Evolutionary conservation across 129 eudicot species (phyloP), one percentile per base, ranked within the genome.

Genomic region (Scalesia atractyloides): DNA sequence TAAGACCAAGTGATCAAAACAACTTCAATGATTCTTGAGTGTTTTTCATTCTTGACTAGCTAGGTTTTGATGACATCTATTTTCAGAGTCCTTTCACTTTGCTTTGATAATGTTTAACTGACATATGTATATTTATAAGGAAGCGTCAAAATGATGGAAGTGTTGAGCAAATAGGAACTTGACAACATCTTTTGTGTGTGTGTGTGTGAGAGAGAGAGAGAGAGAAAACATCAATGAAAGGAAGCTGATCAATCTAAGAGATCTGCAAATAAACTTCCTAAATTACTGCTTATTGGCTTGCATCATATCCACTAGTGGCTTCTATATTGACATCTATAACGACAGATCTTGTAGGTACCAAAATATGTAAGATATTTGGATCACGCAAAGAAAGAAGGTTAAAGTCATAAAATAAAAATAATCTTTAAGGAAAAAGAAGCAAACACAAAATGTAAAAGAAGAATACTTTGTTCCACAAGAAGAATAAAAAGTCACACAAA

Each of bases 201-300:
- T 68, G 77, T 41, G 74, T 6, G 64, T 61, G 61, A 59, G 76
- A 72, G 79, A 73, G 61, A 77, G 59, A 81, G 77, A 76, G 56
- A 70, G 51, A 30, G 41, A 39, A 77, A 72, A 69, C 85, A 86
- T 66, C 62, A 80, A 79, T 72, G 81, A 80, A 63, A 47, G 48
- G 81, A 79, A 84, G 91, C 73, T 88, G 92, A 88, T 82, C 84
- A 83, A 80, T 82, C 84, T 85, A 80, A 87, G 44, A 83, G 71
- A 68, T 82, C 79, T 76, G 79, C 78, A 68, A 62, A 69, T 58
- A 65, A 50, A 75, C 57, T 81, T 82, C 73, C 82, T 62, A 79
- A 76, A 82, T 71, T 69, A 83, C 74, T 76, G 69, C 63, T 69
- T 76, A 73, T 68, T 82, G 79, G 79, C 80, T 79, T 74, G 76